Evolutionary conservation across 805 yeast genomes (phyloP), one percentile per base, ranked within the genome.

Genomic region (Komagataella pseudopastoris): DNA sequence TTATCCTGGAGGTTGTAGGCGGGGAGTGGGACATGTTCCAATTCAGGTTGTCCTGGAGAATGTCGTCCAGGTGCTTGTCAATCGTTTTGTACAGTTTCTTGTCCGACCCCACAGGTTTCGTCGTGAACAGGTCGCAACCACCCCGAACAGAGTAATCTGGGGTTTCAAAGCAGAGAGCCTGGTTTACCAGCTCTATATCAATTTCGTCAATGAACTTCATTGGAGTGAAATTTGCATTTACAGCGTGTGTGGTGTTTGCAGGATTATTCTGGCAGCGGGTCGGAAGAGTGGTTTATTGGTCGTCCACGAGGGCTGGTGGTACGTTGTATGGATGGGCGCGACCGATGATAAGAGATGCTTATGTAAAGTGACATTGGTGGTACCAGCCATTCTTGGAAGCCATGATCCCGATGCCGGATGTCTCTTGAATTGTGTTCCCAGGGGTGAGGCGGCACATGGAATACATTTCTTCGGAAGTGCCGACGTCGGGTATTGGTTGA

Each of bases 61-160:
- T 67, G 51, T 71, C 76, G 54, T 83, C 85, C 53, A 88, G 74
- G 60, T 87, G 91, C 57, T 83, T 80, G 63, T 89, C 97, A 46
- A 93, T 81, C 0, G 90, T 81, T 65, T 88, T 88, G 71, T 86
- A 88, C 24, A 91, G 75, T 66, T 90, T 90, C 58, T 89, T 77
- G 66, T 93, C 99, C 1, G 91, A 76, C 1, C 93, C 88, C 22
- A 90, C 88, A 1, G 96, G 89, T 61, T 91, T 93, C 1, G 99
- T 93, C 1, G 98, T 87, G 62, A 88, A 93, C 49, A 93, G 75
- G 62, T 93, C 99, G 63, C 96, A 83, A 23, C 95, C 89, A 10
- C 97, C 98, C 52, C 78, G 77, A 45, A 93, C 80, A 58, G 76
- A 83, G 60, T 85, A 79, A 58, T 85, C 95, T 1, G 78, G 73